Percentiles rank a stretch among this genome's conserved stretches.
These are phyloP conservation scores for Luffa acutangula DNA, from an alignment of 306 rosid species.

Conservation along the genomic window DNA sequence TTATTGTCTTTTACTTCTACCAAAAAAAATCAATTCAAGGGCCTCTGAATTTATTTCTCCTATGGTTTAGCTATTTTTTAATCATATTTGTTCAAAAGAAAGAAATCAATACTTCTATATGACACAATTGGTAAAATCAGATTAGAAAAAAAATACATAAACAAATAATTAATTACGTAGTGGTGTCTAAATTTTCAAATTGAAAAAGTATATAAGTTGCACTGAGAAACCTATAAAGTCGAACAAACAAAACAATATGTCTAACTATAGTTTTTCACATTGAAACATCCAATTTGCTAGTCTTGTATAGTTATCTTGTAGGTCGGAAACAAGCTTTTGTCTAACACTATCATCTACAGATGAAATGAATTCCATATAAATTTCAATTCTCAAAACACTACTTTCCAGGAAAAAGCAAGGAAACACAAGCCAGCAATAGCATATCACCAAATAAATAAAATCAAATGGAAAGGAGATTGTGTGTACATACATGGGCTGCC, in stretches of 20 bases:
- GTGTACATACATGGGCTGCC: constrained; percentile 74
- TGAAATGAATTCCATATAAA: neutral
- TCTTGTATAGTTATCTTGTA: neutral
- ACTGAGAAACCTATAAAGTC: neutral
- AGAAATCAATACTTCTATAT: neutral
- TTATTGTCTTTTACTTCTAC: neutral
- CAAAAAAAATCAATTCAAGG: neutral
- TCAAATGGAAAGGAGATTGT: constrained; percentile 2
- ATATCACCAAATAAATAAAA: constrained; percentile 13
- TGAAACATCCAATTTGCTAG: neutral
- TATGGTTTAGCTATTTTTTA: neutral
- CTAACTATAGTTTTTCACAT: neutral
- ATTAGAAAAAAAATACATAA: neutral
- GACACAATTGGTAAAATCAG: neutral
- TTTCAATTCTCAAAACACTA: neutral
- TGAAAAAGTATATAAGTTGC: neutral
- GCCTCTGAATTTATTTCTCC: neutral
- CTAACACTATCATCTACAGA: neutral
- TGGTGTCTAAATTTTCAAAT: neutral
- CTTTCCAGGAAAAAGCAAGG: neutral
- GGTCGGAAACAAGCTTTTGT: neutral
- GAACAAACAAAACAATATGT: neutral
- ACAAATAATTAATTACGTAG: neutral
- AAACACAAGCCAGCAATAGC: neutral
- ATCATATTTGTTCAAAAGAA: neutral